Conservation (phyloP, 2,329 filamentous ascomycete species). For the Talaromyces islandicus region DNA sequence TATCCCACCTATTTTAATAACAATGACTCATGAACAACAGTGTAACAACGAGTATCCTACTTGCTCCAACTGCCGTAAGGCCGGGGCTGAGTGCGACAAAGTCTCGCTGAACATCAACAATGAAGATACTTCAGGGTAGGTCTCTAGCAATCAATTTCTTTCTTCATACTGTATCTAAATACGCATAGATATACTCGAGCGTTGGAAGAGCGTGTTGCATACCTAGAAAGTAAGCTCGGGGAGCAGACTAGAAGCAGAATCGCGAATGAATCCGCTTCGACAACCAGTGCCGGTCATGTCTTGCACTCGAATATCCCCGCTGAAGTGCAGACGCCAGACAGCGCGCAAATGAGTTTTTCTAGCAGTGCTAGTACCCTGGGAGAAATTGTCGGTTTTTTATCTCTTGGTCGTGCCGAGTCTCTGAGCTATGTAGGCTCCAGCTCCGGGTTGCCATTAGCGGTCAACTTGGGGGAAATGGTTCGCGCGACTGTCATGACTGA, state of each 20-base stretch:
- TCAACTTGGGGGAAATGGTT: slow-evolving; percentile 49
- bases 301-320: slow-evolving; percentile 18
- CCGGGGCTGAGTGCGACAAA: slow-evolving; percentile 39
- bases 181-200: slow-evolving; percentile 35
- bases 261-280: slow-evolving; percentile 8
- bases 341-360: slow-evolving; percentile 15
- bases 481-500: slow-evolving; percentile 52
- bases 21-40: slow-evolving; percentile 16
- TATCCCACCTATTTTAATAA: neutral
- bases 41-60: slow-evolving; percentile 41
- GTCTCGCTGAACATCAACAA: slow-evolving; percentile 33
- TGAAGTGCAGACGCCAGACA: slow-evolving; percentile 17
- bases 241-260: slow-evolving; percentile 17
- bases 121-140: slow-evolving; percentile 29
- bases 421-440: slow-evolving; percentile 47
- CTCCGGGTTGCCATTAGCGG: slow-evolving; percentile 44
- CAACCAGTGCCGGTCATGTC: slow-evolving; percentile 11
- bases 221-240: slow-evolving; percentile 27
- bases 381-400: slow-evolving; percentile 47
- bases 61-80: slow-evolving; percentile 41
- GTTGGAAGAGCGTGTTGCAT: slow-evolving; percentile 37
- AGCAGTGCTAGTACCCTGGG: slow-evolving; percentile 30
- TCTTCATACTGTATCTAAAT: slow-evolving; percentile 7
- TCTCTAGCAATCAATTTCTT: neutral
- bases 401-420: slow-evolving; percentile 40